Base-by-base conservation (phyloP, 768 basidiomycete genomes). In the Mycena rosella region DNA sequence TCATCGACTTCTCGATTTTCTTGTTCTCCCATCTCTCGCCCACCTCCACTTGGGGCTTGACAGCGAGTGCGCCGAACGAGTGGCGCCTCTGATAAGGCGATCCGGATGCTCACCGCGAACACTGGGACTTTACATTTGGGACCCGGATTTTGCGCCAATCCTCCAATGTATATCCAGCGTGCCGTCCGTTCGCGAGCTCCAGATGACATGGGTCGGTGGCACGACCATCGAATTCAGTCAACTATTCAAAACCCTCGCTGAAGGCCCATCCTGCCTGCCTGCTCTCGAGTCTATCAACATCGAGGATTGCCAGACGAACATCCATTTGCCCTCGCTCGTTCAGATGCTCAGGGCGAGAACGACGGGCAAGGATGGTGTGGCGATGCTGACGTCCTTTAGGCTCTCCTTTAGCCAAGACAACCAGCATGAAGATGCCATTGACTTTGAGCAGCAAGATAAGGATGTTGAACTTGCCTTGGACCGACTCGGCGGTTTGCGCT, bases 41-140 rank as follows among this genome's bases (percentile, higher is more conserved):
- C 54, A n/a, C 22, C 6, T 40, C 34, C 7, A 45, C 53, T n/a
- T 55, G 6, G 40, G 6, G 5, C 17, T 58, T 11, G 7, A 15
- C 40, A 14, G 2, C 17, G 26, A 29, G 20, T 44, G 26, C 18
- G 38, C 42, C 24, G 56, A 26, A 27, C 10, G 18, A 15, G 8
- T 58, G 9, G 27, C 20, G 32, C 40, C 30, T n/a, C 42, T 58
- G 17, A 45, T 58, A 15, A 26, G 17, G 10, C 38, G 56, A 5
- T 58, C 56, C 10, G 27, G 27, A 42, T 58, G 56, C 40, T 42
- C 56, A 11, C 56, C 56, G 29, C 22, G 40, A 11, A 45, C 15
- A 44, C 42, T 58, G 14, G 29, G 8, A 3, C n/a, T 58, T 14
- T 27, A n/a, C 6, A 11, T 42, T 5, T 58, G 29, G 26, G 38